Conservation (phyloP, 306 rosid genomes). For the Cicer yamashitae region DNA sequence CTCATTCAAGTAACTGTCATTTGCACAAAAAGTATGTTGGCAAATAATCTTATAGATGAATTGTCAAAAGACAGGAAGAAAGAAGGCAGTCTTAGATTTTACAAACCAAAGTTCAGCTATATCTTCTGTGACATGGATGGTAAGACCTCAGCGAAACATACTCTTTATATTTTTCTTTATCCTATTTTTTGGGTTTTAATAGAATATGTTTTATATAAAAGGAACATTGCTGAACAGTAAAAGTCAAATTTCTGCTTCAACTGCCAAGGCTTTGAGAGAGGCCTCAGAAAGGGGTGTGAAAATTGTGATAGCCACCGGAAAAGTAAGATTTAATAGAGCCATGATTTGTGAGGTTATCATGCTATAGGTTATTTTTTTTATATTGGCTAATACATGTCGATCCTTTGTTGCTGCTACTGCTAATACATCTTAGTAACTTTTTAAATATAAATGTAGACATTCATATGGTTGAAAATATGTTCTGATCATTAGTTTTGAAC, state of each 20-base stretch:
- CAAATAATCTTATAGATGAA: slow-evolving; percentile 63
- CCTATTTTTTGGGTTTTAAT: slow-evolving; percentile 43
- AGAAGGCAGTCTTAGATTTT: slow-evolving; percentile 84
- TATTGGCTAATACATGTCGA: slow-evolving; percentile 18
- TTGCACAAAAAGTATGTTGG: slow-evolving; percentile 42
- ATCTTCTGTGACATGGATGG: slow-evolving; percentile 99
- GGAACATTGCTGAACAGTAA: slow-evolving; percentile 91
- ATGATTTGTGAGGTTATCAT: slow-evolving; percentile 24
- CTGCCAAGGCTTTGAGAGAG: slow-evolving; percentile 77
- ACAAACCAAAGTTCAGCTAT: slow-evolving; percentile 84
- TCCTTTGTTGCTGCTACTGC: slow-evolving; percentile 24
- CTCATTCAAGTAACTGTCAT: slow-evolving; percentile 32
- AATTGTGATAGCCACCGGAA: slow-evolving; percentile 96
- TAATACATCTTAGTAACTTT: slow-evolving; percentile 28
- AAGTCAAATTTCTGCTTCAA: slow-evolving; percentile 72
- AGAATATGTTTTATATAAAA: slow-evolving; percentile 47
- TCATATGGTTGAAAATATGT: slow-evolving; percentile 26
- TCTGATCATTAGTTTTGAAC: slow-evolving; percentile 44
- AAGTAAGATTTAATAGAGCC: slow-evolving; percentile 60
- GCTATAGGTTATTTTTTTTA: slow-evolving; percentile 28
- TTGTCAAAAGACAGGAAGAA: slow-evolving; percentile 91
- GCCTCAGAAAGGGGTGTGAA: slow-evolving; percentile 84
- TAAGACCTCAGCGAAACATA: slow-evolving; percentile 45
- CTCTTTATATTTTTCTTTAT: slow-evolving; percentile 23
- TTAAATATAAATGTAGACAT: slow-evolving; percentile 16